phyloP scores from a whole-genome alignment of 257 asterid species.

The Eucommia ulmoides region DNA sequence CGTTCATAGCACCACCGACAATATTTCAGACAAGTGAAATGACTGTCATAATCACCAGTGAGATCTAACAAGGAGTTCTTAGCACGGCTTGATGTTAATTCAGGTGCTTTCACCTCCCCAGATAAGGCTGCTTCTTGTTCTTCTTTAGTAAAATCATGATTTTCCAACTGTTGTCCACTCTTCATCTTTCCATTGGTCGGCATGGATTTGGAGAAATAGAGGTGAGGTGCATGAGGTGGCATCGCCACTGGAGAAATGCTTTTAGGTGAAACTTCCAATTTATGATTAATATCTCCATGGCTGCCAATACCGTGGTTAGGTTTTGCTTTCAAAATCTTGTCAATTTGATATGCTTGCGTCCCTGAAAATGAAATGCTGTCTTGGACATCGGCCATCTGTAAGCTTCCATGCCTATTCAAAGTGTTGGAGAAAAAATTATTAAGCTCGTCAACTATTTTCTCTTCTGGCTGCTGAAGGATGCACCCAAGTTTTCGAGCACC shows the following conservation, averaged over 20 bases:
- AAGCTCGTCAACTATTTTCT: constrained; percentile 42
- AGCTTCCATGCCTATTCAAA: constrained; percentile 53
- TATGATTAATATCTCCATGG: constrained; percentile 4
- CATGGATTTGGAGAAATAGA: constrained; percentile 21
- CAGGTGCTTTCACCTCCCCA: constrained; percentile 10
- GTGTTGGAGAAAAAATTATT: constrained; percentile 54
- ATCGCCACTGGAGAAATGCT: constrained; percentile 4
- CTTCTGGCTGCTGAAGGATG: constrained; percentile 42
- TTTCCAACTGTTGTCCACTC: constrained; percentile 11
- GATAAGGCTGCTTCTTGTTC: constrained; percentile 12
- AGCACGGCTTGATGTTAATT: constrained; percentile 8
- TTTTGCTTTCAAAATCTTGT: too few species aligned
- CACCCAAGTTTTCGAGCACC: constrained; percentile 65
- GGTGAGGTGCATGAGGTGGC: constrained; percentile 29
- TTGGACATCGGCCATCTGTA: constrained; percentile 42
- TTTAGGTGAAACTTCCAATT: constrained; percentile 11
- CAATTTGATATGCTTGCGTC: constrained; percentile 12
- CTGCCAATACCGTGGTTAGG: constrained; percentile 5
- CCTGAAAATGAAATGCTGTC: constrained; percentile 14
- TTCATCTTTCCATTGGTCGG: constrained; percentile 7
- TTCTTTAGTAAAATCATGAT: constrained; percentile 6
- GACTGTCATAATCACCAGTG: constrained; percentile 47
- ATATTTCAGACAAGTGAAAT: constrained; percentile 27
- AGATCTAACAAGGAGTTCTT: constrained; percentile 35
- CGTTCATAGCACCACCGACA: constrained; percentile 32